Base-by-base conservation (phyloP, 2,329 filamentous ascomycete species). In the Clathrospora elynae region DNA sequence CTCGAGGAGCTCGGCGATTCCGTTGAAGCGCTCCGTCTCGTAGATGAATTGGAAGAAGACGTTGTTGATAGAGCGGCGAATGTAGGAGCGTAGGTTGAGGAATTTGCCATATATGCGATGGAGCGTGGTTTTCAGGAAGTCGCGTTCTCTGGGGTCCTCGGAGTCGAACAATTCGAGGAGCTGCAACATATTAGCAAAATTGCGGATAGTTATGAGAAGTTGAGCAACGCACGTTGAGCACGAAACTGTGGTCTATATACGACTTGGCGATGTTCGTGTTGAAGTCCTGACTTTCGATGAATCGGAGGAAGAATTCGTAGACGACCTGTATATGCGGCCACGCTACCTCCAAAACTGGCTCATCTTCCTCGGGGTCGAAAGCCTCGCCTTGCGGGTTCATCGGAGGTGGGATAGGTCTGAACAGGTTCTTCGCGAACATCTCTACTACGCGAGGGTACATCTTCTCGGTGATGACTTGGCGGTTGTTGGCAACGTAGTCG, bases 1-100 rank as follows among this genome's bases (percentile, higher is more conserved):
- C 70, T 99, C 93, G 23, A 99, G 80, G 19, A 99, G 78, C 71
- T 99, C 93, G 3, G 93, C 93, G 64, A 99, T 96, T 39, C 93
- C 93, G 62, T 99, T 99, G 77, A 99, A 97, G 46, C 93, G 83
- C 73, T 99, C 93, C 3, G 93, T 99, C 73, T 99, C 93, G 70
- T 99, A 99, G 48, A 90, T 91, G 72, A 99, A 99, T 68, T 99
- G 93, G 80, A 99, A 99, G 76, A 99, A 99, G 61, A 99, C 93
- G 66, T 99, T 97, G 82, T 99, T 99, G 80, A 99, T 99, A 42
- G 93, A 99, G 62, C 93, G 85, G 66, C 93, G 83, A 66, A 99
- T 99, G 72, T 95, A 99, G 19, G 93, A 97, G 48, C 93, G 86
- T 51, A 99, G 79, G 71, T 99, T 99, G 61, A 99, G 81, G 74